Base-by-base conservation (phyloP, 805 yeast species). In the Candida tammaniensis region DNA sequence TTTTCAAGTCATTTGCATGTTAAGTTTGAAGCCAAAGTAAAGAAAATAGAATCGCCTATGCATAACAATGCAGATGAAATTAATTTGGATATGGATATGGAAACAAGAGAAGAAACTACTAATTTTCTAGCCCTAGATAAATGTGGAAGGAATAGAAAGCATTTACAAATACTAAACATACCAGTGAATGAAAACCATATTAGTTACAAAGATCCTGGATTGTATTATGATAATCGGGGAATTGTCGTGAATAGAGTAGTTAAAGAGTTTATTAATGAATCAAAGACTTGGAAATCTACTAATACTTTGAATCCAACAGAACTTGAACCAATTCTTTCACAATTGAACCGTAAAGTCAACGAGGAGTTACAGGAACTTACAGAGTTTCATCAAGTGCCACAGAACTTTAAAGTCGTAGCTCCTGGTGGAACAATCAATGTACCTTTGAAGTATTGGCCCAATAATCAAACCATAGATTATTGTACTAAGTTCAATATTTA, bases 1-100 rank as follows among this genome's bases (percentile, higher is more conserved):
- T 75, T 86, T 40, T 78, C 93, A 46, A 94, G 94, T 8, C 98
- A 93, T 62, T 57, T 93, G 37, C 98, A 93, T 56, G 87, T 82
- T 2, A 64, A 61, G 35, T 93, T 74, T 49, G 66, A 63, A 5
- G 96, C 96, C 0, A 42, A 39, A 0, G 74, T 80, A 1, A 39
- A 49, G 1, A 46, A 31, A 27, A 27, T n/a, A 9, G 22, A 17
- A 20, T 5, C 16, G 1, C n/a, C n/a, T n/a, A n/a, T n/a, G n/a
- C n/a, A n/a, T n/a, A 26, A 27, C 3, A 47, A 40, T 29, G 38
- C 24, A 3, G 49, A 48, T 17, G 54, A 47, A 38, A 45, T 54
- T 8, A 39, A 38, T 6, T 33, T 55, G 15, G 57, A 53, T 35
- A 50, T 56, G 41, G 54, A 46, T 24, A 20, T 12, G 17, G 36